A percentile compares a stretch with the other conserved stretches of the same genome.
Evolutionary conservation across 2,329 filamentous ascomycete genomes (phyloP).

Genomic region (Verticillium longisporum): DNA sequence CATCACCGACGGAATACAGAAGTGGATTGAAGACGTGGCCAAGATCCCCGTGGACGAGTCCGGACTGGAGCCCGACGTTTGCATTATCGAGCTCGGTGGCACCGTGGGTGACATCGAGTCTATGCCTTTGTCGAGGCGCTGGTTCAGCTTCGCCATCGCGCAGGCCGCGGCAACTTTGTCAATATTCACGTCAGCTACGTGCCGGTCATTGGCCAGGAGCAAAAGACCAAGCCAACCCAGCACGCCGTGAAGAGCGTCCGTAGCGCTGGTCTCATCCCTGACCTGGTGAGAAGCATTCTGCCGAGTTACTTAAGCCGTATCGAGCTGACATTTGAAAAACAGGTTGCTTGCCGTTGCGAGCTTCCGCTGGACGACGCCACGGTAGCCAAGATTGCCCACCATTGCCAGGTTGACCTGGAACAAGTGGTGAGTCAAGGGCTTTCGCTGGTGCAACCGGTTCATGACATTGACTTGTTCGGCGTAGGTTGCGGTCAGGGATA

Average conservation of each 20-base stretch:
- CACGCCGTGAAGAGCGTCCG: constrained; percentile 79
- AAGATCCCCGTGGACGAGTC: constrained; percentile 82
- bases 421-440: constrained; percentile 52
- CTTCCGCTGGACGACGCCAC: constrained; percentile 65
- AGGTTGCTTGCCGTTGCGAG: constrained; percentile 92
- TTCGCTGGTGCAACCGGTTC: background rate
- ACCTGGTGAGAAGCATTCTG: constrained; percentile 44
- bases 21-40: constrained; percentile 85
- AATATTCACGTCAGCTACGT: constrained; percentile 88
- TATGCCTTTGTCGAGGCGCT: constrained; percentile 85
- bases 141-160: constrained; percentile 66
- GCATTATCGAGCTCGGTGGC: constrained; percentile 45
- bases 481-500: constrained; percentile 74
- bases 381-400: constrained; percentile 80
- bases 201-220: constrained; percentile 62
- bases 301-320: no score
- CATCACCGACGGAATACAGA: constrained; percentile 83
- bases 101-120: constrained; percentile 67
- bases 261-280: constrained; percentile 68
- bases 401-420: constrained; percentile 78
- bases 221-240: constrained; percentile 98
- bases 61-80: constrained; percentile 78
- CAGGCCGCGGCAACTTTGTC: constrained; percentile 73
- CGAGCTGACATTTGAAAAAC: background rate
- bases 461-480: background rate